Evolutionary conservation across 2,329 filamentous ascomycete species (phyloP), one percentile per base, ranked within the genome.

Genomic region (Neurospora crassa): DNA sequence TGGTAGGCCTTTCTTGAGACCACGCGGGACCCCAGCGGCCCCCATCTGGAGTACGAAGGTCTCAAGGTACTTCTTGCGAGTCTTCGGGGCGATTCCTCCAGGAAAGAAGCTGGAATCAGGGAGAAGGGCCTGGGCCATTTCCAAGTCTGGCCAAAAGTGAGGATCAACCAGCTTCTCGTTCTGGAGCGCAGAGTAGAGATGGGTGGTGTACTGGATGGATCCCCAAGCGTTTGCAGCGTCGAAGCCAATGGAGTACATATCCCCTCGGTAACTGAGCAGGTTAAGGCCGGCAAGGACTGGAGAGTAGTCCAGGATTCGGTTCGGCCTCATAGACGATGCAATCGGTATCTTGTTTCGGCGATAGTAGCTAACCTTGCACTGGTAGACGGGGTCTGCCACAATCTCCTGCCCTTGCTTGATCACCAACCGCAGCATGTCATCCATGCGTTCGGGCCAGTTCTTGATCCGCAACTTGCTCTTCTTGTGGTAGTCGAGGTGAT

Each of bases 171-270:
- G 69, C 2, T 76, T 76, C 69, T 82, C 79, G 14, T 76, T 69
- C 1, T 68, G 63, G 1, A 81, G 69, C 1, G 83, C 82, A 68
- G 83, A 81, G 76, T 84, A 84, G 0, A 86, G 73, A 67, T 86
- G 83, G 1, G 72, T 73, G 0, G 78, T 73, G 67, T 78, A 81
- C 12, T 79, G 73, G 12, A 84, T 76, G 0, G 82, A 81, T 1
- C 81, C 81, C 80, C 79, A 84, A 1, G 79, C 79, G 67, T 81
- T 79, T 11, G 75, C 76, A 18, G 83, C 78, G 0, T 70, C 67
- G 12, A 83, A 73, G 1, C 82, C 78, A 0, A 77, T 8, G 1
- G 82, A 76, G 42, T 80, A 78, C 20, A 78, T 77, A 1, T 71
- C 69, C 7, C 73, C 73, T n/a, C 81, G 80, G 37, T 81, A 76